A percentile compares a stretch with the other conserved stretches of the same genome.
Evolutionary conservation across 2,329 filamentous ascomycete species (phyloP).

Genomic region (Penicillium aurantiogriseum): DNA sequence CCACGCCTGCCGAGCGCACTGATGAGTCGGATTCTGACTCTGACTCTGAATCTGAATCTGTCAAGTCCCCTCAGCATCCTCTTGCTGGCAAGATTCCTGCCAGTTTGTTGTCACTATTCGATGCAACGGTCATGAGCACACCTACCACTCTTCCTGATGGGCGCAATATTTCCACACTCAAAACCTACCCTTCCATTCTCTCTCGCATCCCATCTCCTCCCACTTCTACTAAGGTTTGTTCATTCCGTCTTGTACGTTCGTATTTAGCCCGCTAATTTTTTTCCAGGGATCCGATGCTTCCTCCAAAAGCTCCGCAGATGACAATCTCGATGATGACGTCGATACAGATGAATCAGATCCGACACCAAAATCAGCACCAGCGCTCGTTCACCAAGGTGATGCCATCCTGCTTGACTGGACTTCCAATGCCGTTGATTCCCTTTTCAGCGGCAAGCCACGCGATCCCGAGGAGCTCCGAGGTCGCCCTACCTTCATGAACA

Average conservation of each 20-base stretch:
- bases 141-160: slow-evolving; percentile 65
- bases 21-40: slow-evolving; percentile 16
- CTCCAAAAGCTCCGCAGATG: slow-evolving; percentile 13
- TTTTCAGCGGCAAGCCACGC: slow-evolving; percentile 58
- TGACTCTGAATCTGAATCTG: slow-evolving; percentile 1
- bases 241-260: not conserved
- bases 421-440: slow-evolving; percentile 63
- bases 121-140: slow-evolving; percentile 64
- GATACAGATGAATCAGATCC: slow-evolving; percentile 30
- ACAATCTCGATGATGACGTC: slow-evolving; percentile 30
- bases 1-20: slow-evolving; percentile 18
- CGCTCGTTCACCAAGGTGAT: slow-evolving; percentile 76
- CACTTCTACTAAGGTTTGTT: slow-evolving; percentile 18
- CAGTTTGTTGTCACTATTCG: slow-evolving; percentile 70
- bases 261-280: not conserved
- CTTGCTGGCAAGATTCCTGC: slow-evolving; percentile 59
- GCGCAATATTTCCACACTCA: slow-evolving; percentile 58
- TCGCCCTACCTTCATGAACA: slow-evolving; percentile 55
- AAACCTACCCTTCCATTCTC: slow-evolving; percentile 55
- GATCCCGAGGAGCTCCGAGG: slow-evolving; percentile 56
- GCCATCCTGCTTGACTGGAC: slow-evolving; percentile 86
- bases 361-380: slow-evolving; percentile 14
- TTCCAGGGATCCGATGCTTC: not conserved
- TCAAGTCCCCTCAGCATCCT: slow-evolving; percentile 47
- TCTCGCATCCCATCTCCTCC: slow-evolving; percentile 44